Evolutionary conservation across 1,139 yeast genomes (phyloP).

Genomic region (Geotrichum europaeum): DNA sequence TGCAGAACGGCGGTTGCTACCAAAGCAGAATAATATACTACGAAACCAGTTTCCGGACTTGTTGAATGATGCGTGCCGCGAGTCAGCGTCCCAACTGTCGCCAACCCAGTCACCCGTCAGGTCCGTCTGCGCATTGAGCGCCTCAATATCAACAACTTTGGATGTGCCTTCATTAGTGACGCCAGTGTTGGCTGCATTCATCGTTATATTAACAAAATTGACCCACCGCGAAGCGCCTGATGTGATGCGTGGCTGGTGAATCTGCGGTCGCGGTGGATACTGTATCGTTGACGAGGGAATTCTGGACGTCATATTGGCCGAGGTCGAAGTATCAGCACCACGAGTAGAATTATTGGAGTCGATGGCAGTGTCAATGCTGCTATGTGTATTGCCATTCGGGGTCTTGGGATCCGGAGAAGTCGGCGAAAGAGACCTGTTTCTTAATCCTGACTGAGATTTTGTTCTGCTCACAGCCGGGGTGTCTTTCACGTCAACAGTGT

Average conservation of each 20-base stretch:
- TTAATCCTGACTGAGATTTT: neutral
- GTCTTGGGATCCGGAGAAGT: neutral
- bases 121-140: slow-evolving; percentile 17
- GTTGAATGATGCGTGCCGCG: neutral
- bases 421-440: neutral
- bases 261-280: slow-evolving; percentile 1
- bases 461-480: neutral
- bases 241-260: neutral
- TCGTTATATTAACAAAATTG: slow-evolving; percentile 14
- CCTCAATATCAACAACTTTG: slow-evolving; percentile 10
- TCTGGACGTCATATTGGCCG: neutral
- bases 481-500: neutral
- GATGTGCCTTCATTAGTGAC: neutral
- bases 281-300: neutral
- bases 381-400: neutral
- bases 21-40: slow-evolving; percentile 1
- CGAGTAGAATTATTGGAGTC: neutral
- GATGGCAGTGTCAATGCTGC: neutral
- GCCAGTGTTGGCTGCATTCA: slow-evolving; percentile 1
- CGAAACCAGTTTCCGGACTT: slow-evolving; percentile 1
- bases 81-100: slow-evolving; percentile 3
- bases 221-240: slow-evolving; percentile 17
- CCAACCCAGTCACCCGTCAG: slow-evolving; percentile 18
- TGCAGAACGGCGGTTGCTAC: neutral
- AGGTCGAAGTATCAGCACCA: neutral